Evolutionary conservation across 2,329 filamentous ascomycete genomes (phyloP), one percentile per base, ranked within the genome.

Genomic region (Paradendryphiella salina): DNA sequence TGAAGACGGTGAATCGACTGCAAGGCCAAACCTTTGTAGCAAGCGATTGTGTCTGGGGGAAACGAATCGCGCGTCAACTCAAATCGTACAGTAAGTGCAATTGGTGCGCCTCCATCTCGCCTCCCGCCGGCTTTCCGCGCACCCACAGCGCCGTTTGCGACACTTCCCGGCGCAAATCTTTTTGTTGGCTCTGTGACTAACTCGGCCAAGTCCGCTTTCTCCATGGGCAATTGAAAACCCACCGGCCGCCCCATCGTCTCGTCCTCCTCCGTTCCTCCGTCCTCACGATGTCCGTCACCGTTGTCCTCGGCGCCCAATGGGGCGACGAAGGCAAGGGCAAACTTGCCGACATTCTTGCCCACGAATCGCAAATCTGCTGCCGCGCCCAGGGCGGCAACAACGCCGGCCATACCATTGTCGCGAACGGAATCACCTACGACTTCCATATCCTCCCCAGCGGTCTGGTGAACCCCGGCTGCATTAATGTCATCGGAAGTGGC

Each of bases 401-500:
- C 72, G 83, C 82, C 39, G 73, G 73, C 46, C 72, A 75, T 57
- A 75, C 72, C 46, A 75, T 74, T 46, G 71, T 75, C 61, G 69
- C 76, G 61, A 72, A 76, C 54, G 75, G 76, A 44, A 61, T 77
- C 60, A 82, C 79, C 18, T 74, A 74, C 63, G 71, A 74, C 48
- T 73, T 72, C 59, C 71, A 74, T 54, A 73, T 75, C 59, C 66
- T 74, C 20, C 69, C 71, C 18, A 88, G 84, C 48, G 89, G 89
- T 52, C 80, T 92, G 54, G 79, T 92, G 59, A 89, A 87, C 68
- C 85, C 87, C 5, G 76, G 77, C 35, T 88, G 83, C 70, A 79
- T 84, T 63, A 92, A 91, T 75, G 77, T 92, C 50, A 87, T 92
- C 68, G 88, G 78, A 31, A 61, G 76, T 54, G 70, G 87, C 52